Conservation (phyloP, 1,139 yeast genomes). For the Taphrina wiesneri region DNA sequence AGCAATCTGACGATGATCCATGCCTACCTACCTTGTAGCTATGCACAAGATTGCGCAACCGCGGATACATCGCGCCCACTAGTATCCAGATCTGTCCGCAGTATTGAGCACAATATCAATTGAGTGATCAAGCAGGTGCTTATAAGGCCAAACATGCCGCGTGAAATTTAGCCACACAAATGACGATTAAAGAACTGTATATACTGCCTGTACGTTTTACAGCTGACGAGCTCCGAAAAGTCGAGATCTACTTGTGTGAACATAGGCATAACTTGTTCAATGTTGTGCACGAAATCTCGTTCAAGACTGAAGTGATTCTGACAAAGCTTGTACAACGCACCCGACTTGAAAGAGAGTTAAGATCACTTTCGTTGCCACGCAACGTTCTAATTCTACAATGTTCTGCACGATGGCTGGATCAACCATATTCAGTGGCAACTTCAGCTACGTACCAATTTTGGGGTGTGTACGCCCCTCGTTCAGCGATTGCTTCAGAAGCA, state of each 20-base stretch:
- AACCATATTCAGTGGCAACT: no score
- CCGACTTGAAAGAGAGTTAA: constrained; percentile 12
- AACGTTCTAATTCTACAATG: not conserved
- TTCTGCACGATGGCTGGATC: not conserved
- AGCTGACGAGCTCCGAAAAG: not conserved
- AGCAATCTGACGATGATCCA: no score
- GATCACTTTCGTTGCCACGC: not conserved
- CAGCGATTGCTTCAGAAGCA: no score
- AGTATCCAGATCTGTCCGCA: no score
- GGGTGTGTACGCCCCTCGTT: not conserved
- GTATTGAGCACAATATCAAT: no score
- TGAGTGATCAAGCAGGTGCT: no score
- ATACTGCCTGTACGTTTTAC: not conserved
- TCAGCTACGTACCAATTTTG: not conserved
- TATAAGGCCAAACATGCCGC: not conserved
- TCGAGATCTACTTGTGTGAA: not conserved
- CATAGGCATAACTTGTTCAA: not conserved
- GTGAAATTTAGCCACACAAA: not conserved
- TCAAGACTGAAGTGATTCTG: not conserved
- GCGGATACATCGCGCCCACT: no score
- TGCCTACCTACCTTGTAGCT: no score
- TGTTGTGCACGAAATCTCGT: not conserved
- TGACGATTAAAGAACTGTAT: not conserved
- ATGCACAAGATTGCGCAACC: no score
- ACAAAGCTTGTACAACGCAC: constrained; percentile 4